Evolutionary conservation across 1,284 basidiomycete species (phyloP).

Genomic region (Cryptococcus sp.): DNA sequence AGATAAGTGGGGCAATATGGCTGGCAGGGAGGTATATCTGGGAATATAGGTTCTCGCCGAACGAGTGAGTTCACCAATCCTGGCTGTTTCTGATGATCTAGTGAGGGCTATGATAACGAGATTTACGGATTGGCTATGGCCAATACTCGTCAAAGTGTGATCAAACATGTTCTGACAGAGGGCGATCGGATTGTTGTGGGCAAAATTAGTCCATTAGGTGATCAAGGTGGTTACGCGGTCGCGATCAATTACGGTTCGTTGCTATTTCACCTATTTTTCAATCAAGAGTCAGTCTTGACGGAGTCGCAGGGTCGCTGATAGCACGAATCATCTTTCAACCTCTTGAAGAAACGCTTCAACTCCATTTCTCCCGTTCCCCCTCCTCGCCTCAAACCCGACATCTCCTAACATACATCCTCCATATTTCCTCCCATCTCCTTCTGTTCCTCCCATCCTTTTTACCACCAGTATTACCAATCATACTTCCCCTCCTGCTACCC

Average conservation of each 20-base stretch:
- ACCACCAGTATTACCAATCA: slow-evolving; percentile 65
- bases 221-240: slow-evolving; percentile 90
- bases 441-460: slow-evolving; percentile 70
- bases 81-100: background rate
- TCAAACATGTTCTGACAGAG: slow-evolving; percentile 94
- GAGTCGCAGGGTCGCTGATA: slow-evolving; percentile 69
- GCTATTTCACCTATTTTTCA: background rate
- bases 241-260: slow-evolving; percentile 85
- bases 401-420: slow-evolving; percentile 57
- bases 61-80: background rate
- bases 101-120: background rate
- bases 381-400: slow-evolving; percentile 28
- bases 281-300: slow-evolving; percentile 2
- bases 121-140: slow-evolving; percentile 48
- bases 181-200: slow-evolving; percentile 89
- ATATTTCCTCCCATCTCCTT: slow-evolving; percentile 64
- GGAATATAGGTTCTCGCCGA: slow-evolving; percentile 18
- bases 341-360: slow-evolving; percentile 79
- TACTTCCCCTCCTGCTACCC: slow-evolving; percentile 68
- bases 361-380: slow-evolving; percentile 75
- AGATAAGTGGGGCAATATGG: slow-evolving; percentile 63
- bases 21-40: slow-evolving; percentile 43
- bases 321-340: slow-evolving; percentile 90
- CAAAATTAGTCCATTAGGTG: slow-evolving; percentile 69
- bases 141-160: slow-evolving; percentile 60